Evolutionary conservation across 2,329 filamentous ascomycete genomes (phyloP), one percentile per base, ranked within the genome.

Genomic region (Cladosporium phlei): DNA sequence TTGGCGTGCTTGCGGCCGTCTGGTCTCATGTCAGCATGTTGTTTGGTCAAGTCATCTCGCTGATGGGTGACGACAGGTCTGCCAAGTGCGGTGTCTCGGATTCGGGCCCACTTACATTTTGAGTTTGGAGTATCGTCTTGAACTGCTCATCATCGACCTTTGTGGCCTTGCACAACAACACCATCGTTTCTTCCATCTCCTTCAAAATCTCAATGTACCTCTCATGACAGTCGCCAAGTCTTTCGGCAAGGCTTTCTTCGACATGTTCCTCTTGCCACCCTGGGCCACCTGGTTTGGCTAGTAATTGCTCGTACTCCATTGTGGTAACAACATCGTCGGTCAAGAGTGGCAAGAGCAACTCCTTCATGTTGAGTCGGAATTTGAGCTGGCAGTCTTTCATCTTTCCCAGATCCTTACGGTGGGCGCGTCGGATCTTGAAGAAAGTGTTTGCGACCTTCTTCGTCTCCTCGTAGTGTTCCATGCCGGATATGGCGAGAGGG

Each of bases 341-440:
- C 2, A 60, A 43, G n/a, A 64, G 33, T 2, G 55, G 60, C n/a
- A 57, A 27, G 1, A 63, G 44, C n/a, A 64, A 46, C 24, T 55
- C 40, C 47, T 62, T 52, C n/a, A 61, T 30, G 28, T 56, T 59
- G 4, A 51, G 42, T 29, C 55, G 45, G 32, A 62, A 60, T 3
- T 53, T 27, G 12, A 59, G 40, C 16, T 52, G 39, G 42, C 63
- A 56, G 32, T 56, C 54, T 11, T 53, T 52, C 21, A 64, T 33
- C 7, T 54, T 52, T 4, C 57, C 48, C 7, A 54, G 46, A 10
- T 57, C 60, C 27, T 57, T 58, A 29, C 47, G 49, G 39, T 62
- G 63, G 10, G 52, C 55, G 3, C 52, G 35, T 22, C 55, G 48
- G 22, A 64, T 60, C 17, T 49, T 48, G 52, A 49, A 59, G 55